Evolutionary conservation across 192 early-diverging fungal genomes (phyloP), one percentile per base, ranked within the genome.

Genomic region (Coemansia sp.): DNA sequence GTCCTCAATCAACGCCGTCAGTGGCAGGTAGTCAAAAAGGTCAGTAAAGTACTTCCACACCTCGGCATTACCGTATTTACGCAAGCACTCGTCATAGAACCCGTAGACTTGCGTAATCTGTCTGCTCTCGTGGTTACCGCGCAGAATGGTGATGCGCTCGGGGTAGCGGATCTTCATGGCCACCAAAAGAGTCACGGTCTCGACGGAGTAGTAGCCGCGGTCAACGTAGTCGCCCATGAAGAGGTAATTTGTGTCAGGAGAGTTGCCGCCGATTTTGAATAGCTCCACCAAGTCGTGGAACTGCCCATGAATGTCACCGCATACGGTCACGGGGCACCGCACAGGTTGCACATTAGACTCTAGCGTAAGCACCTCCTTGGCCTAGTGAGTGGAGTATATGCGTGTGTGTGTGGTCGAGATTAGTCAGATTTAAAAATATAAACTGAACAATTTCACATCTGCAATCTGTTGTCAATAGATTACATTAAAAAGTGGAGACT

Each of bases 171-270:
- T 92, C 82, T 99, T 99, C 64, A 99, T 88, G 5, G 94, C 95
- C 12, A 98, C 91, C 63, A 99, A 89, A 60, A 98, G 84, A 17
- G 95, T 90, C 62, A 99, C 94, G 3, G 96, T 98, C 87, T 99
- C 98, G 59, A 99, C 98, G 31, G 91, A 94, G 84, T 98, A 95
- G 77, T 98, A 98, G 46, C 98, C 98, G 63, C 98, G 91, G 76
- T 99, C 98, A 39, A 99, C 98, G 80, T 98, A 99, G 82, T 99
- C 98, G 53, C 97, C 97, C 94, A 99, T 95, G 76, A 99, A 99
- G 34, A 99, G 86, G 71, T 98, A 99, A 81, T 98, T 97, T 65
- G 96, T 98, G 71, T 97, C 90, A 7, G 98, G 96, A 45, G 93
- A 92, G 67, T 96, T 91, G 72, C 98, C 98, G 58, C 98, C 96